Conservation (phyloP, 805 yeast genomes). For the Tetrapisispora phaffii region DNA sequence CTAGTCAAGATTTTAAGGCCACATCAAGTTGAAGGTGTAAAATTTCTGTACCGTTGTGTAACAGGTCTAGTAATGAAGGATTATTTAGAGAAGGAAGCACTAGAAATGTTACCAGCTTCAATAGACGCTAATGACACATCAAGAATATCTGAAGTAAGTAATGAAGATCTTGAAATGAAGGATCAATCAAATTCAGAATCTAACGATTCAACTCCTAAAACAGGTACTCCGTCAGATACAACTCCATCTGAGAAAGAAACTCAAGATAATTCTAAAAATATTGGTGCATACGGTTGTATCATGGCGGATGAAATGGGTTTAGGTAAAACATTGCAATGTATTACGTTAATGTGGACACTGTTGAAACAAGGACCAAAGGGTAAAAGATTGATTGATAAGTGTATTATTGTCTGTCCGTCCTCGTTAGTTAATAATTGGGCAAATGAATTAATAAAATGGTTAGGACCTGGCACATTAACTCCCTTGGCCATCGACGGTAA, state of each 20-base stretch:
- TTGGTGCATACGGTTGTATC: conserved; percentile 86
- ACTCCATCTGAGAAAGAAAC: background rate
- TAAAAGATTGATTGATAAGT: conserved; percentile 72
- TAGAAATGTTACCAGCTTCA: background rate
- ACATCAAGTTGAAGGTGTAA: conserved; percentile 93
- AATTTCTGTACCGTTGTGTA: conserved; percentile 82
- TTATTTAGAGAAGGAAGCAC: conserved; percentile 20
- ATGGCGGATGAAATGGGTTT: conserved; percentile 98
- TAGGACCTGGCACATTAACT: conserved; percentile 81
- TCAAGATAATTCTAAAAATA: conserved; percentile 24
- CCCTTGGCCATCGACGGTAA: conserved; percentile 93
- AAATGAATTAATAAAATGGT: conserved; percentile 88
- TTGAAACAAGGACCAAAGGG: conserved; percentile 80
- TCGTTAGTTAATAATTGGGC: conserved; percentile 95
- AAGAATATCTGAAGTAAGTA: background rate
- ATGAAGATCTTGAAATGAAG: background rate
- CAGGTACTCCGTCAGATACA: conserved; percentile 1
- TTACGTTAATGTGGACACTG: conserved; percentile 86
- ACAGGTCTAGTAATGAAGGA: conserved; percentile 58
- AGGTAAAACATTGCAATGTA: conserved; percentile 85
- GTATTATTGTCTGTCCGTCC: conserved; percentile 91
- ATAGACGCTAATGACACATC: background rate
- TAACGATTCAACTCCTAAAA: background rate
- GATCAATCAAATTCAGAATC: background rate
- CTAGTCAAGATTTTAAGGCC: conserved; percentile 80